A percentile compares a stretch with the other conserved stretches of the same genome.
Evolutionary conservation across 345 rosid species (phyloP).

Genomic region (Gossypium australe): DNA sequence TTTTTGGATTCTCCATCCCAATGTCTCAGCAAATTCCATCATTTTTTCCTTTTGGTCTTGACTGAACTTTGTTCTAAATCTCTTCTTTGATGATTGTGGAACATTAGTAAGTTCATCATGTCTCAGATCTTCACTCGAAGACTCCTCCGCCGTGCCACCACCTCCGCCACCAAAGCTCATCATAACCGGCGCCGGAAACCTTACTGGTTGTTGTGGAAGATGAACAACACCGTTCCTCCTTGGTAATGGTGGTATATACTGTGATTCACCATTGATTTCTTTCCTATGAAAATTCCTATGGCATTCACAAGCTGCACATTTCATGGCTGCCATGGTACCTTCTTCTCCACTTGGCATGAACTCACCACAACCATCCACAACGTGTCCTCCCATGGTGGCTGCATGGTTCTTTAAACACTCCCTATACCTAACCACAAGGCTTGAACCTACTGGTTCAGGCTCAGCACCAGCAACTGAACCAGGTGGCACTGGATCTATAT

Average conservation of each 20-base stretch:
- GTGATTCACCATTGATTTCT: conserved; percentile 37
- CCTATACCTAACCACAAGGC: conserved; percentile 31
- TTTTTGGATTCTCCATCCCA: conserved; percentile 55
- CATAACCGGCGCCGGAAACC: conserved; percentile 41
- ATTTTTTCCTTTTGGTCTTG: conserved; percentile 59
- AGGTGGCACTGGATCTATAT: neutral
- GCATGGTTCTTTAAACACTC: conserved; percentile 82
- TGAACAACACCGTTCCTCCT: neutral
- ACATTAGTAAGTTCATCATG: neutral
- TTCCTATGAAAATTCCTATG: conserved; percentile 70
- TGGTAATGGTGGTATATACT: neutral
- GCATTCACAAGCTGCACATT: conserved; percentile 82
- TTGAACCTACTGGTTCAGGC: neutral
- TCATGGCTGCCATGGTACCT: conserved; percentile 55
- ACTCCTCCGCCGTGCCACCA: conserved; percentile 26
- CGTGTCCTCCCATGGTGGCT: conserved; percentile 54
- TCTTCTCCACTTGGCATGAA: conserved; percentile 69
- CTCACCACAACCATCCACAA: conserved; percentile 72
- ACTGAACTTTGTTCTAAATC: conserved; percentile 70
- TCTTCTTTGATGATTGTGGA: conserved; percentile 32
- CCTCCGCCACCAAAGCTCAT: conserved; percentile 54
- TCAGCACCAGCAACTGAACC: neutral
- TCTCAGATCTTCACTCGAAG: conserved; percentile 43
- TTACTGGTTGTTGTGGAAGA: conserved; percentile 8
- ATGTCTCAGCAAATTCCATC: conserved; percentile 51